Base-by-base conservation (phyloP, 2,329 filamentous ascomycete species). In the Beauveria sp. region DNA sequence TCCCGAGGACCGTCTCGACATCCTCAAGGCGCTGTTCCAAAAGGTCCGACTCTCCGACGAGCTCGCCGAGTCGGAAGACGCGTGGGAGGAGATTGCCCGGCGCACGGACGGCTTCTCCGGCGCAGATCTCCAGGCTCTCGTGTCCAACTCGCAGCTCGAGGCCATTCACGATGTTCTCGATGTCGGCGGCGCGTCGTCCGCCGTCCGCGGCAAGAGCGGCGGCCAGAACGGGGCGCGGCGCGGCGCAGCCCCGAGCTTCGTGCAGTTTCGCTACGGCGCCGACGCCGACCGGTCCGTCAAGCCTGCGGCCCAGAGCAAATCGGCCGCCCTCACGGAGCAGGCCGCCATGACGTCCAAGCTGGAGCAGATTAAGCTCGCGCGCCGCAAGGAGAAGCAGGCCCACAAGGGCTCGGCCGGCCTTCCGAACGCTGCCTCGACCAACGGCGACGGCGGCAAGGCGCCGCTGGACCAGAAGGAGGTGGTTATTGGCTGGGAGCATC, bases 101-200 rank as follows among this genome's bases (percentile, higher is more conserved):
- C 80, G 85, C 18, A 98, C 93, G 0, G 89, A 95, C 63, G 95
- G 95, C 10, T 97, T 96, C 73, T 95, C 91, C 0, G 95, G 95
- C 14, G 95, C 95, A 1, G 95, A 99, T 76, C 79, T 99, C 3
- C 95, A 99, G 73, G 95, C 93, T 0, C 83, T 99, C 7, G 87
- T 98, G 49, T 97, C 96, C 69, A 99, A 99, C 67, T 93, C 95
- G 0, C 95, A 99, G 72, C 83, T 99, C 6, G 93, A 98, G 76
- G 95, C 95, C 31, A 97, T 99, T 66, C 95, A 99, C 71, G 93
- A 97, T 67, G 87, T 96, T 2, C 83, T 99, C 0, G 88, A 75
- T 50, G 69, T 71, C 5, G 86, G 60, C 85, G 88, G 65, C 5
- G 67, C 67, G 28, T 46, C 60, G 5, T 69, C 68, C 20, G 69